Evolutionary conservation across 2,329 filamentous ascomycete species (phyloP).

Genomic region (Nothopassalora personata): DNA sequence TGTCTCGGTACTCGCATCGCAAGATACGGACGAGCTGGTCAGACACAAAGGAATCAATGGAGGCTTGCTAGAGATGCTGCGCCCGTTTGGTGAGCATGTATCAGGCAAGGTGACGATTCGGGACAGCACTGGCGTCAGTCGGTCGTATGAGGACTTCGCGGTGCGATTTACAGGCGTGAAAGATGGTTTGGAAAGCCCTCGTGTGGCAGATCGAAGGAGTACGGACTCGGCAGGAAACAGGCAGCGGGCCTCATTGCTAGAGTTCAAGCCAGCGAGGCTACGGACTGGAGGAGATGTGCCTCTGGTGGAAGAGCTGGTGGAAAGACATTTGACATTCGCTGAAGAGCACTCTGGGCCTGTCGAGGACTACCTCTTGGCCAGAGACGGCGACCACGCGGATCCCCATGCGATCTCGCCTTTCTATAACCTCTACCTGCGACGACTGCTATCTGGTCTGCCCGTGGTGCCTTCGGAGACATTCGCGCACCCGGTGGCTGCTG

Average conservation of each 20-base stretch:
- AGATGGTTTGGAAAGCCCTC: slow-evolving; percentile 41
- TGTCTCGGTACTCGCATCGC: slow-evolving; percentile 78
- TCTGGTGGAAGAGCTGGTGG: slow-evolving; percentile 74
- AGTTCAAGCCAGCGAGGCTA: slow-evolving; percentile 36
- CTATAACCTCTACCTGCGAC: slow-evolving; percentile 77
- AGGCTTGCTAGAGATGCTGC: slow-evolving; percentile 76
- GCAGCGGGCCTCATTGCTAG: slow-evolving; percentile 25
- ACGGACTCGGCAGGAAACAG: slow-evolving; percentile 33
- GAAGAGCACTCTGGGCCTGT: slow-evolving; percentile 49
- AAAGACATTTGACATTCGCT: slow-evolving; percentile 70
- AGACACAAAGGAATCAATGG: slow-evolving; percentile 76
- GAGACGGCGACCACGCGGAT: slow-evolving; percentile 16
- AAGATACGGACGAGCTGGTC: slow-evolving; percentile 75
- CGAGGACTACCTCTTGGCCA: slow-evolving; percentile 40
- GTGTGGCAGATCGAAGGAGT: slow-evolving; percentile 32
- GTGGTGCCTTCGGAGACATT: slow-evolving; percentile 87
- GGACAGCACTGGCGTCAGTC: slow-evolving; percentile 81
- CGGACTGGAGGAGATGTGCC: slow-evolving; percentile 51
- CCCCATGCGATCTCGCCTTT: slow-evolving; percentile 48
- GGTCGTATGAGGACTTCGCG: slow-evolving; percentile 81
- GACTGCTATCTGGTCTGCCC: slow-evolving; percentile 73
- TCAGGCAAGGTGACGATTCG: slow-evolving; percentile 83
- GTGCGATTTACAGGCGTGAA: slow-evolving; percentile 76
- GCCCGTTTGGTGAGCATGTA: slow-evolving; percentile 85
- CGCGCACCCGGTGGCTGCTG: slow-evolving; percentile 85